These are phyloP conservation scores for Asterochloris erici DNA, from an alignment of 139 green algal genomes.

Conservation along the genomic window DNA sequence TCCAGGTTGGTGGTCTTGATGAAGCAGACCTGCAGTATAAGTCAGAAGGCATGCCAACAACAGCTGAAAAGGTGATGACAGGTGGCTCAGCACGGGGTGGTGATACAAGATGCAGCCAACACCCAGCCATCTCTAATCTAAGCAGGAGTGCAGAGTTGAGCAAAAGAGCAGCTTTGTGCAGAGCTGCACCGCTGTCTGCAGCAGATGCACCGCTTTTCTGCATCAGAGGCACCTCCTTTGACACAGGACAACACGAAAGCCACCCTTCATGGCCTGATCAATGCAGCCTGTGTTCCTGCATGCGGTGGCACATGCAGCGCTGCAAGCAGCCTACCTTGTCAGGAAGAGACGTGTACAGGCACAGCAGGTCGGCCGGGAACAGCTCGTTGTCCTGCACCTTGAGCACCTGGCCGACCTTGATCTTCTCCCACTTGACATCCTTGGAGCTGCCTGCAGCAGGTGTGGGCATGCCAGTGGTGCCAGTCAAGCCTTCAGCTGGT, in stretches of 20 bases:
- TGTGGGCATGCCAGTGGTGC: too few species aligned
- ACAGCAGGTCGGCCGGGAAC: slow-evolving; percentile 50
- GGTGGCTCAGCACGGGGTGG: background rate
- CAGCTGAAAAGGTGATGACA: background rate
- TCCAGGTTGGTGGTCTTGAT: slow-evolving; percentile 93
- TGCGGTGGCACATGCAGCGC: background rate
- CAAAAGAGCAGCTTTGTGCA: too few species aligned
- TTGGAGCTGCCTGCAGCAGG: slow-evolving; percentile 20
- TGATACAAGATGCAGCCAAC: background rate
- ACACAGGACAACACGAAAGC: background rate
- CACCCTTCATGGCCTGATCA: background rate
- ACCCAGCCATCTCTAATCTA: too few species aligned
- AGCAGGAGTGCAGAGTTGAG: too few species aligned
- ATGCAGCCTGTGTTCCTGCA: background rate
- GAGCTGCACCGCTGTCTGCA: too few species aligned
- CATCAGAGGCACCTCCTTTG: too few species aligned
- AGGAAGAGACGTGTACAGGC: slow-evolving; percentile 52
- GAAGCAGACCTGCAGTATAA: slow-evolving; percentile 57
- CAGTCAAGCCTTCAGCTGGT: too few species aligned
- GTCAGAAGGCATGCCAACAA: background rate
- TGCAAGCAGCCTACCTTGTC: slow-evolving; percentile 35
- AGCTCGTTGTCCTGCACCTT: slow-evolving; percentile 52
- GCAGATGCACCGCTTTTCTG: too few species aligned
- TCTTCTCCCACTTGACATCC: slow-evolving; percentile 52
- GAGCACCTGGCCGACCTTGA: slow-evolving; percentile 65